phyloP scores from a whole-genome alignment of 2,329 filamentous ascomycete genomes.

The Xylaria sp. region DNA sequence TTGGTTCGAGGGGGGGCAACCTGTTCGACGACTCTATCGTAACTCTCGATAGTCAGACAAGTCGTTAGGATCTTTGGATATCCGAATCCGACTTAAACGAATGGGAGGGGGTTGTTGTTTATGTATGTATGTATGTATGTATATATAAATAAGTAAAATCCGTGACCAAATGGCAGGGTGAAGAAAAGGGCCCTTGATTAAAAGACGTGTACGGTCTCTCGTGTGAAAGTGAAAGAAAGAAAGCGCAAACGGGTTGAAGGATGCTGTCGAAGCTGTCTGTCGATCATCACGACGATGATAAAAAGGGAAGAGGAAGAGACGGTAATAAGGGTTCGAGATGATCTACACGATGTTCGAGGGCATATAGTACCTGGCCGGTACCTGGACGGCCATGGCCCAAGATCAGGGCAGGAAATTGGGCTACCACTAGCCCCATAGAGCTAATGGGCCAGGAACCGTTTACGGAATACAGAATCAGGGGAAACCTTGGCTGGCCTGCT shows the following conservation, averaged over 20 bases:
- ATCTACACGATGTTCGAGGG: constrained; percentile 8
- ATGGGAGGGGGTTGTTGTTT: not conserved
- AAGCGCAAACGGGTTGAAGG: not conserved
- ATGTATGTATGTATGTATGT: too few species aligned
- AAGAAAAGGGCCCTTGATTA: constrained; percentile 4
- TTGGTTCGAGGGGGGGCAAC: not conserved
- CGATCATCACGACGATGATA: constrained; percentile 18
- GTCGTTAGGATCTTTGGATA: not conserved
- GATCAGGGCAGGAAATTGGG: not conserved
- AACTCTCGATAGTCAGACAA: not conserved
- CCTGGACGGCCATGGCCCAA: not conserved
- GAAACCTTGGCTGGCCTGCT: not conserved
- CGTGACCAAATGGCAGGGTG: not conserved
- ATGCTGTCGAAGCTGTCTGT: constrained; percentile 19
- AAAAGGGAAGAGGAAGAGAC: constrained; percentile 1
- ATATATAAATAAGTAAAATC: too few species aligned
- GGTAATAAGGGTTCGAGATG: not conserved
- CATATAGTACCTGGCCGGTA: not conserved
- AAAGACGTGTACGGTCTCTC: too few species aligned
- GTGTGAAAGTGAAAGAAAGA: constrained; percentile 1
- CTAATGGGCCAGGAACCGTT: not conserved
- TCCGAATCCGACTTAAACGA: constrained; percentile 4
- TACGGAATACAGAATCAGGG: not conserved
- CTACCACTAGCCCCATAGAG: not conserved
- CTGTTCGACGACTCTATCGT: not conserved